phyloP scores from a whole-genome alignment of 2,329 filamentous ascomycete species.

The Phoma herbarum region DNA sequence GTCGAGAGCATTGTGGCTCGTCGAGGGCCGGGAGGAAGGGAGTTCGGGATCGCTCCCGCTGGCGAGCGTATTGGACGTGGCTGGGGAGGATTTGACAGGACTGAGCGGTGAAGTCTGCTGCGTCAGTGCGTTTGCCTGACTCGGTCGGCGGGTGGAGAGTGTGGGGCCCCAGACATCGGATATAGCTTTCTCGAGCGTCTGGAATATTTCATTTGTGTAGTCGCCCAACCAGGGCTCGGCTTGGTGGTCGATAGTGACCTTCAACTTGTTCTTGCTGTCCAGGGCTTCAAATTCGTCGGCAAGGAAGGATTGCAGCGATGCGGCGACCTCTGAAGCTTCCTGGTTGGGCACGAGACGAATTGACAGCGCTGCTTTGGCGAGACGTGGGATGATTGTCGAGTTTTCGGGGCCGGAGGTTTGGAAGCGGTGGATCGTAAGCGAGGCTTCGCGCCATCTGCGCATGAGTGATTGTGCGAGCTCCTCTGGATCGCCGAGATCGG shows the following conservation, averaged over 20 bases:
- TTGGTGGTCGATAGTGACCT: conserved; percentile 86
- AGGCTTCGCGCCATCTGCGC: conserved; percentile 94
- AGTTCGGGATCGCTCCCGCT: conserved; percentile 42
- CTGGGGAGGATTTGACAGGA: conserved; percentile 47
- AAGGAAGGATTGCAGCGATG: conserved; percentile 72
- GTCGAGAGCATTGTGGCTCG: not conserved
- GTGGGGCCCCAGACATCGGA: conserved; percentile 80
- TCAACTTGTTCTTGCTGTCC: conserved; percentile 81
- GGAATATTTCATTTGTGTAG: conserved; percentile 88
- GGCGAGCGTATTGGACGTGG: conserved; percentile 62
- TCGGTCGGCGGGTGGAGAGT: conserved; percentile 30
- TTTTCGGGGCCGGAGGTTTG: conserved; percentile 89
- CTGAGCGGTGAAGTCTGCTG: conserved; percentile 13
- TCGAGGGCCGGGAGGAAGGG: not conserved
- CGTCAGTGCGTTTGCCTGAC: not conserved
- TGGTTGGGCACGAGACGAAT: conserved; percentile 94
- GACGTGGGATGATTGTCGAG: conserved; percentile 88
- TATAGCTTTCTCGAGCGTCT: conserved; percentile 84
- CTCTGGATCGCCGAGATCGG: conserved; percentile 68
- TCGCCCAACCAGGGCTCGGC: conserved; percentile 97
- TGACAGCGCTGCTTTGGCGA: conserved; percentile 87
- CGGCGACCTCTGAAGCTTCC: conserved; percentile 79
- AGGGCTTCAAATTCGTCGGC: conserved; percentile 75
- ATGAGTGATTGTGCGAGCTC: conserved; percentile 85
- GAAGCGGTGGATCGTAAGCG: conserved; percentile 91